Conservation (phyloP, 768 basidiomycete species). For the Clitopilus passeckerianus region DNA sequence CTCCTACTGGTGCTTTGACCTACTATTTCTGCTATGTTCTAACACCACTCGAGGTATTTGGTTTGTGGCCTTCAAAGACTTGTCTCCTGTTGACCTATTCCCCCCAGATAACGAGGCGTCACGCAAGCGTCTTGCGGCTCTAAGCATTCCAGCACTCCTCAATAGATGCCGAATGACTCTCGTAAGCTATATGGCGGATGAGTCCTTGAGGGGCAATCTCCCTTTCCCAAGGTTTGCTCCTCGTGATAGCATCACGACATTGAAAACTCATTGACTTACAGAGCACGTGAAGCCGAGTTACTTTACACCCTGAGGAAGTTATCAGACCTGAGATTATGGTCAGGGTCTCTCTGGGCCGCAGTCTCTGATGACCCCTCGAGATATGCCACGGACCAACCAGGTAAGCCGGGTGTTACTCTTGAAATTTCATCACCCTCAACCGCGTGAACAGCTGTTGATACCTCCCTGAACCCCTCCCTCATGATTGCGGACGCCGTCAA, state of each 20-base stretch:
- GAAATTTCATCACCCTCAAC: neutral
- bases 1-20: conserved; percentile 90
- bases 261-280: conserved; percentile 18
- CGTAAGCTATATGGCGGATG: conserved; percentile 77
- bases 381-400: conserved; percentile 49
- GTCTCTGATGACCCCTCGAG: conserved; percentile 59
- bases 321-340: conserved; percentile 65
- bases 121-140: conserved; percentile 64
- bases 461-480: conserved; percentile 39
- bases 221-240: conserved; percentile 74
- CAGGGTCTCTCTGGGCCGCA: conserved; percentile 74
- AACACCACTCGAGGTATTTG: conserved; percentile 52
- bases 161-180: conserved; percentile 70
- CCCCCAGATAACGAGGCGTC: conserved; percentile 52
- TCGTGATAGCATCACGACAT: neutral
- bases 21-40: conserved; percentile 79
- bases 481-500: conserved; percentile 69
- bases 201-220: conserved; percentile 75
- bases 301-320: conserved; percentile 80
- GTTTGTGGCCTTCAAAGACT: neutral
- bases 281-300: conserved; percentile 85
- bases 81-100: neutral
- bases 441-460: conserved; percentile 31
- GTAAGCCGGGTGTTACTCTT: conserved; percentile 29
- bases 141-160: conserved; percentile 69